Evolutionary conservation across 805 yeast species (phyloP), one percentile per base, ranked within the genome.

Genomic region (Suhomyces emberorum): DNA sequence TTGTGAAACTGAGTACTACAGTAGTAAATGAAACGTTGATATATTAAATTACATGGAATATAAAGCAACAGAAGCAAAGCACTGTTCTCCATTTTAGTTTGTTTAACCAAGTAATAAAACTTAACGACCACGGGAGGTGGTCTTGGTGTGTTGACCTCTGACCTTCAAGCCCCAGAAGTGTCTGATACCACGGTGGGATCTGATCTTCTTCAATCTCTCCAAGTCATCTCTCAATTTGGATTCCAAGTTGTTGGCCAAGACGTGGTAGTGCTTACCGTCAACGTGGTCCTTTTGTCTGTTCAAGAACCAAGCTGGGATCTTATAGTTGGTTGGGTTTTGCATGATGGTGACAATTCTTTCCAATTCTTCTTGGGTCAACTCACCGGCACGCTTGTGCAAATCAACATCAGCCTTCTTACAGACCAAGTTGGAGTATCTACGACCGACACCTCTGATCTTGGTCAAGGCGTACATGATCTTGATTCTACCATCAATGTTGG

Each of bases 71-170:
- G 14, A 32, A 21, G 34, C 10, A 15, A 15, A 27, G 19, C 36
- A 20, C n/a, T n/a, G n/a, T n/a, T n/a, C n/a, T n/a, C n/a, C n/a
- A n/a, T n/a, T n/a, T n/a, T n/a, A n/a, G n/a, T n/a, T n/a, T n/a
- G n/a, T n/a, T n/a, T n/a, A n/a, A 31, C 38, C 40, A 34, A 38
- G 47, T 39, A 54, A 44, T 32, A 38, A 37, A 20, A 23, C 42
- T 59, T 61, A 67, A 61, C 68, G 71, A 59, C 95, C 89, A 81
- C 98, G 88, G 74, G 97, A 95, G 64, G 99, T 93, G 72, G 98
- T 91, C 86, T 93, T 93, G 83, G 99, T 93, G 81, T 93, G 99
- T 82, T 93, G 98, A 79, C 98, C 98, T 83, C 98, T 88, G 75
- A 95, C 98, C 81, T 93, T 93, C 73, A 93, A 80, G 73, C 97